phyloP scores from a whole-genome alignment of 768 basidiomycete genomes.

The Pulveroboletus sp. region DNA sequence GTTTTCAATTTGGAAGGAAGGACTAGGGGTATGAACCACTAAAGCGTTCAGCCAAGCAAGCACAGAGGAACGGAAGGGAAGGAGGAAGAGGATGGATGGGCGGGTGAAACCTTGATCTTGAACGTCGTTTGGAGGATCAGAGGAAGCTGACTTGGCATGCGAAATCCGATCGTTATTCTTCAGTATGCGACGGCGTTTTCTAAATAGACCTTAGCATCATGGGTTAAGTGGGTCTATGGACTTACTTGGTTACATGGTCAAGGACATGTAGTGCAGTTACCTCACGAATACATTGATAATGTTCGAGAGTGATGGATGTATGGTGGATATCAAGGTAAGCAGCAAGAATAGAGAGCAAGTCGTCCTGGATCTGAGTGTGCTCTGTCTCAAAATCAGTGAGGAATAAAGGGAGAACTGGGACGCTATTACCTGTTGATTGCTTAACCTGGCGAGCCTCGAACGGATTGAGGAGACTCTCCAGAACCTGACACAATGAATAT shows the following conservation, averaged over 20 bases:
- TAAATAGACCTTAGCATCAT: slow-evolving; percentile 29
- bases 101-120: slow-evolving; percentile 99
- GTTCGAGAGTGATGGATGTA: slow-evolving; percentile 58
- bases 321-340: slow-evolving; percentile 75
- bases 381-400: slow-evolving; percentile 32
- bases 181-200: slow-evolving; percentile 84
- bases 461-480: slow-evolving; percentile 51
- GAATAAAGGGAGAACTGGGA: background rate
- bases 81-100: slow-evolving; percentile 85
- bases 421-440: slow-evolving; percentile 44
- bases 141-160: slow-evolving; percentile 54
- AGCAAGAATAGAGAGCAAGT: slow-evolving; percentile 59
- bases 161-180: slow-evolving; percentile 95
- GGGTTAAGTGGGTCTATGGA: background rate
- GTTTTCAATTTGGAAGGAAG: slow-evolving; percentile 83
- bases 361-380: slow-evolving; percentile 53
- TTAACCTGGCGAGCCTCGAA: slow-evolving; percentile 53
- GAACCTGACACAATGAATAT: slow-evolving; percentile 37
- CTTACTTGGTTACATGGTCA: slow-evolving; percentile 86
- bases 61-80: slow-evolving; percentile 90
- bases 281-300: slow-evolving; percentile 60
- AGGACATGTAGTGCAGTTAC: slow-evolving; percentile 73
- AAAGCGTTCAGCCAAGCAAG: slow-evolving; percentile 78
- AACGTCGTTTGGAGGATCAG: slow-evolving; percentile 62
- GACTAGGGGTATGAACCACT: slow-evolving; percentile 66